Conservation (phyloP, 1,284 basidiomycete genomes). For the Boletellus sp. region DNA sequence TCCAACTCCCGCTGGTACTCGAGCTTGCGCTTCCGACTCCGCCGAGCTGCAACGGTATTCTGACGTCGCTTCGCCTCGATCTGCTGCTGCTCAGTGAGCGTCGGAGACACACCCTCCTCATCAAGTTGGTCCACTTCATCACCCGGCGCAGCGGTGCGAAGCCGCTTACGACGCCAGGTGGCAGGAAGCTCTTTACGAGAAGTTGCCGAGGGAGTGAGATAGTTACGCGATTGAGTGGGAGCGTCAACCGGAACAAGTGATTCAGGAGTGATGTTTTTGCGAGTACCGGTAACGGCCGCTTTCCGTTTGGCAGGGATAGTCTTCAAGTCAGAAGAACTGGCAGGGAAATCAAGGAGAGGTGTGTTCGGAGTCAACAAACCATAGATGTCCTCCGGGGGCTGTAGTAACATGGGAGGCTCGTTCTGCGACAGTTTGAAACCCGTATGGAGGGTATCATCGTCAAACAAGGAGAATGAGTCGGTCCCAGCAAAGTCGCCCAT, state of each 20-base stretch:
- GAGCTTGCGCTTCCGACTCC: slow-evolving; percentile 72
- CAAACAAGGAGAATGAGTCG: slow-evolving; percentile 36
- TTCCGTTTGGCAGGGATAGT: slow-evolving; percentile 27
- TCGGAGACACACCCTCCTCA: slow-evolving; percentile 45
- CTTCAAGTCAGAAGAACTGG: slow-evolving; percentile 27
- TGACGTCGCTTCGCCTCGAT: slow-evolving; percentile 76
- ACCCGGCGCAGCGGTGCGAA: slow-evolving; percentile 47
- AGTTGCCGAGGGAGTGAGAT: slow-evolving; percentile 53
- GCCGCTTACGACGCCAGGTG: slow-evolving; percentile 55
- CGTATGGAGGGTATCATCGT: slow-evolving; percentile 4
- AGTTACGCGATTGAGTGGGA: slow-evolving; percentile 56
- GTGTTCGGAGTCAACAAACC: slow-evolving; percentile 42
- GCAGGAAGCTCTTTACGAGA: slow-evolving; percentile 56
- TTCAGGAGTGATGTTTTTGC: slow-evolving; percentile 49
- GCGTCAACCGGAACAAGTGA: slow-evolving; percentile 53
- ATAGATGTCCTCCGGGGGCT: slow-evolving; percentile 37
- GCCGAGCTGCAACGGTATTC: slow-evolving; percentile 77
- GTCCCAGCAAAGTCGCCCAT: slow-evolving; percentile 29
- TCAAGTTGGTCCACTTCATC: slow-evolving; percentile 48
- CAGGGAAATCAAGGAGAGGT: slow-evolving; percentile 42
- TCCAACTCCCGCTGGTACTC: slow-evolving; percentile 67
- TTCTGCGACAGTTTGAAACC: slow-evolving; percentile 14
- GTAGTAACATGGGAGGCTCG: slow-evolving; percentile 12
- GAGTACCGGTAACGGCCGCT: slow-evolving; percentile 44
- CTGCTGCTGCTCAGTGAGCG: slow-evolving; percentile 51